Conservation (phyloP, 2,329 filamentous ascomycete species). For the Pseudocercospora pini-densiflorae region DNA sequence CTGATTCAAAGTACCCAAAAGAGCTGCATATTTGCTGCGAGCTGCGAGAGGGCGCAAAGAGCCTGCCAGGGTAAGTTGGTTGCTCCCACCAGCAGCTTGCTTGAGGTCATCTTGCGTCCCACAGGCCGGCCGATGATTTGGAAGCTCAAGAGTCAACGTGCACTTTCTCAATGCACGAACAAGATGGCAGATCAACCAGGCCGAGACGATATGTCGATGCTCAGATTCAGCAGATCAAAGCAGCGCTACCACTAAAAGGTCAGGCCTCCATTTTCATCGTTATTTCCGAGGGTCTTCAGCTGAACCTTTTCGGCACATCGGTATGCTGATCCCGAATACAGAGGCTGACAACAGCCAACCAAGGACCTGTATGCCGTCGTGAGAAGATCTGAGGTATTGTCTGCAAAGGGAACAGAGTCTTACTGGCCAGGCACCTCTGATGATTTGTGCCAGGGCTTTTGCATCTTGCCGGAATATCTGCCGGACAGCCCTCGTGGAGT, state of each 20-base stretch:
- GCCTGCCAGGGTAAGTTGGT: neutral
- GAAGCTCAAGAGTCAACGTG: neutral
- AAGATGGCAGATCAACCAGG: neutral
- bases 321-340: too few relatives aligned
- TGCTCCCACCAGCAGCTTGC: neutral
- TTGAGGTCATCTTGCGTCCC: neutral
- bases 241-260: too few relatives aligned
- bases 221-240: too few relatives aligned
- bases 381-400: neutral
- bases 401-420: neutral
- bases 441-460: neutral
- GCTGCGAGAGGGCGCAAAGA: neutral
- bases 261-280: too few relatives aligned
- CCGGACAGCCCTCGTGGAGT: neutral
- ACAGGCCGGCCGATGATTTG: neutral
- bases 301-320: too few relatives aligned
- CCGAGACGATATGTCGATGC: neutral
- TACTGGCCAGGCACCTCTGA: neutral
- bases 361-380: neutral
- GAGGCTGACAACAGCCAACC: too few relatives aligned
- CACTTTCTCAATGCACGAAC: neutral
- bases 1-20: neutral
- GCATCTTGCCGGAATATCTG: neutral
- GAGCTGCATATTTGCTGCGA: too few relatives aligned
- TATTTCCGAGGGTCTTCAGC: too few relatives aligned